Evolutionary conservation across 1,284 basidiomycete genomes (phyloP), one percentile per base, ranked within the genome.

Genomic region (Irpex rosettiformis): DNA sequence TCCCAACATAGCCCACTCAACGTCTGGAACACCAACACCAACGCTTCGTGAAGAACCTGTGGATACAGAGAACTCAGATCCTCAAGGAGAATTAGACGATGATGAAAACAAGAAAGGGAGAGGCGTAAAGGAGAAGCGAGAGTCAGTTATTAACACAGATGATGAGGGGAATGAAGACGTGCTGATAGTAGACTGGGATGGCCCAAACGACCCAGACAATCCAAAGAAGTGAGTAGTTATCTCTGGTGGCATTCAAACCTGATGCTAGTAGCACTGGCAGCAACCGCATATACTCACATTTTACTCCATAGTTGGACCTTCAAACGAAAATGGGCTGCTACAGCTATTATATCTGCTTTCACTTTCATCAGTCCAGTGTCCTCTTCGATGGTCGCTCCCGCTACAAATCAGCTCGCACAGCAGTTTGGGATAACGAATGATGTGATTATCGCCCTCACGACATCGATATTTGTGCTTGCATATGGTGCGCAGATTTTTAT

Each of bases 301-400:
- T 45, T 7, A 21, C 22, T 8, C 10, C 11, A 27, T 59, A 86
- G 84, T 70, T 91, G 89, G 88, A 66, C 75, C 0, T 78, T 75
- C 60, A 71, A 71, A 45, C 76, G 78, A 59, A 88, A 88, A 77
- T 85, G 86, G 82, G 77, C 77, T 1, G 83, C 85, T 0, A 86
- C 84, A 0, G 59, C 78, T 22, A 78, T 86, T 42, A 82, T 89
- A 0, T 87, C 84, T 5, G 76, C 80, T 0, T 86, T 85, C 69
- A 86, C 84, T 0, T 87, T 88, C 66, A 85, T 89, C 57, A 80
- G 79, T 6, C 85, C 86, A 0, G 77, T 87, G 3, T 83, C 86
- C 1, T 86, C 86, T 3, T 81, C 85, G n/a, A 88, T 91, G 82
- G 78, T 89, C 29, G 85, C 91, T 0, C 88, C 89, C 0, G 86